Base-by-base conservation (phyloP, 2,329 filamentous ascomycete genomes). In the Curvularia verruculosa region DNA sequence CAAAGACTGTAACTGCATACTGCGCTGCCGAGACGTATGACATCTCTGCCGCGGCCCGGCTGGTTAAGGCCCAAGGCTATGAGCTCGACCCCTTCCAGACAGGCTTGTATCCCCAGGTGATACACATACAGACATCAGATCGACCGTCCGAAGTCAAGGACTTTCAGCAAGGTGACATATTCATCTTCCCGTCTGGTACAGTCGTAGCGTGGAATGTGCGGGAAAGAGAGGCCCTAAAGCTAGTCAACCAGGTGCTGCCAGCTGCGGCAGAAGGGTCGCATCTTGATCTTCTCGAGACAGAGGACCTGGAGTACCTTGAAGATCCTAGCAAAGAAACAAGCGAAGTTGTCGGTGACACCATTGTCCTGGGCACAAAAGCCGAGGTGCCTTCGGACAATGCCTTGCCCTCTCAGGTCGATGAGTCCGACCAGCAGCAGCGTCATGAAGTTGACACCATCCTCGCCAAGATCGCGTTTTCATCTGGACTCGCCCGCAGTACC, bases 391-490 rank as follows among this genome's bases (percentile, higher is more conserved):
- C 58, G 24, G 59, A 64, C 18, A 49, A 46, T 6, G 19, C 44
- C 8, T 15, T 46, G 3, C 34, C 41, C 5, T 49, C 36, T 28
- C 28, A 48, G 12, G 44, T 59, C 19, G 49, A 39, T 51, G 84
- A 52, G 61, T 52, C 6, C 46, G 31, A 47, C 73, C 76, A 77
- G 67, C 54, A 77, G 67, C 54, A 68, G 50, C 67, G 65, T 31
- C 66, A 69, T 43, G 74, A 77, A 53, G 77, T 85, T 29, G 84
- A 87, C 65, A 85, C 83, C 0, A 90, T 94, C 1, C 83, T 97
- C 13, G 92, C 93, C 66, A 97, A 98, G 74, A 94, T 98, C 60
- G 95, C 95, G 41, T 98, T 98, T 76, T 97, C 94, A 0, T 97
- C 92, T 0, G 94, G 94, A 1, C 84, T 99, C 9, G 94, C 95